Base-by-base conservation (phyloP, 2,329 filamentous ascomycete species). In the Chaetomium strumarium region DNA sequence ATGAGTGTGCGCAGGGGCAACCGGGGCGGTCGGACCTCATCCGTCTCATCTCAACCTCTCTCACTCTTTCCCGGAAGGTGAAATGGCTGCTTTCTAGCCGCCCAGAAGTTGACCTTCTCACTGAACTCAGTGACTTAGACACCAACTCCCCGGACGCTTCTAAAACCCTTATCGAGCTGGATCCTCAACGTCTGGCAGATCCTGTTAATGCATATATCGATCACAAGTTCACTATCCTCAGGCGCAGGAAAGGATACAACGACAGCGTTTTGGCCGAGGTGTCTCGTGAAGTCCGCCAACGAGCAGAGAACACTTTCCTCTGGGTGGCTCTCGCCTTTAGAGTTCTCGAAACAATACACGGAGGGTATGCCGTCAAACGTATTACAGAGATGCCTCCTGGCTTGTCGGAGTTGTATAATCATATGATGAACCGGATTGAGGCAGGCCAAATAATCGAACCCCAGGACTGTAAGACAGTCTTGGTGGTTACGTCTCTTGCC, bases 261-360 rank as follows among this genome's bases (percentile, higher is more conserved):
- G 48, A 52, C 14, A 41, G 37, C 19, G 38, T 51, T 40, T 38
- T 59, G 31, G 45, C 36, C 1, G 29, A 51, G 20, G 37, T 57
- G 10, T 29, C 57, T 16, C 1, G n/a, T 34, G 52, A 52, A 50
- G 52, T 57, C 42, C 50, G 39, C 19, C 17, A 51, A 67, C 65
- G 66, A 52, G 63, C 69, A 13, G 57, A 66, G 11, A 63, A 62
- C 45, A 70, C 64, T 5, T 72, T 72, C 46, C 64, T 74, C 16
- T 71, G 66, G 68, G 68, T 70, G 19, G 63, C 64, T 46, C 62
- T 71, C 45, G 65, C 66, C 14, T 70, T 65, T 55, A 40, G 20
- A 19, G 38, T 5, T 3, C 38, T 40, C 17, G 17, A 9, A 2
- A 3, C 48, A 44, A 38, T 59, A 29, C 16, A 59, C 17, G 55